Base-by-base conservation (phyloP, 1,284 basidiomycete genomes). In the Athelia psychrophila region DNA sequence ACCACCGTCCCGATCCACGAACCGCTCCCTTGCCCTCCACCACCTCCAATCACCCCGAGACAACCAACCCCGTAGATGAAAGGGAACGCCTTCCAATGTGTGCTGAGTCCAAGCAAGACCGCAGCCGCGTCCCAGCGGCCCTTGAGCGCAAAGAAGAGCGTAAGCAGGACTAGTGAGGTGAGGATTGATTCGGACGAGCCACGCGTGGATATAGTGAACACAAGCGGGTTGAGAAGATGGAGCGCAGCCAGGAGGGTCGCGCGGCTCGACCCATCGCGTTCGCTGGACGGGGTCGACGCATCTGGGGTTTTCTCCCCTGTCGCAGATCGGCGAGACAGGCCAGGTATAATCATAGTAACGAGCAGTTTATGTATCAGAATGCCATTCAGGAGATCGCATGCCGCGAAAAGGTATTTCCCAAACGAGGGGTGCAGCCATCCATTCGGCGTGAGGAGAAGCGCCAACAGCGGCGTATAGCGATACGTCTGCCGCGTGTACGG, bases 71-170 rank as follows among this genome's bases (percentile, higher is more conserved):
- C 91, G 66, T 98, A 98, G 56, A 99, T 85, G 61, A 93, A 78
- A 0, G 97, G 97, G 64, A 95, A 99, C 52, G 98, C 91, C 71
- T 98, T 98, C 89, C 93, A 95, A 63, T 95, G 93, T 0, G 93
- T 85, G 50, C 90, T 86, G 32, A 93, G 56, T 0, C 93, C 95
- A 23, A 95, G 76, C 45, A 87, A 61, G 0, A 89, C 60, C 0
- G 92, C 94, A 0, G 91, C 81, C 1, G 67, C 54, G 49, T 78
- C 75, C 81, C 86, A 88, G 40, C 70, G 67, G 4, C 69, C 69
- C 25, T 71, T 77, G 56, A 84, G 70, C 13, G 78, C 78, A 45
- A 70, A 75, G 64, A 82, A 81, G n/a, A 97, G 70, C 0, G 88
- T 86, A 27, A 81, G 70, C 24, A 98, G 78, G 36, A 98, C 88